Conservation (phyloP, 139 green algal species). For the Yamagishiella unicocca region DNA sequence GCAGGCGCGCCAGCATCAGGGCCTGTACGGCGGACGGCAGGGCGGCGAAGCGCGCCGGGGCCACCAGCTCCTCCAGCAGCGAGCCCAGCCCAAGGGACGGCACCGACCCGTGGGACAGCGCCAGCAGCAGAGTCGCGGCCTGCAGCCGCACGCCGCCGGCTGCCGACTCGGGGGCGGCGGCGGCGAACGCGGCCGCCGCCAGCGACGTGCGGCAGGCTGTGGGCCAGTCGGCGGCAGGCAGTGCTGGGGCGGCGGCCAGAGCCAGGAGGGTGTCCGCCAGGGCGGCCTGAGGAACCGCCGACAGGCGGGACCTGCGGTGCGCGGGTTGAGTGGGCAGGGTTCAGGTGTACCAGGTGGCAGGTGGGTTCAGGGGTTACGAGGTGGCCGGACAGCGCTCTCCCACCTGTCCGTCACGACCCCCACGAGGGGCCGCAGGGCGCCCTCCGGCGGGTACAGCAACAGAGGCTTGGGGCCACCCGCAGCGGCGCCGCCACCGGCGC, state of each 20-base stretch:
- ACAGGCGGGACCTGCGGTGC: background rate
- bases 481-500: background rate
- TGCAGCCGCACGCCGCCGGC: background rate
- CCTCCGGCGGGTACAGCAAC: conserved; percentile 11
- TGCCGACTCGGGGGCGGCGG: background rate
- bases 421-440: conserved; percentile 25
- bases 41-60: conserved; percentile 33
- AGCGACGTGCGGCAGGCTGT: conserved; percentile 8
- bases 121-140: conserved; percentile 36
- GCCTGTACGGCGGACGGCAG: background rate
- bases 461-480: conserved; percentile 5
- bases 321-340: too few relatives aligned
- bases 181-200: background rate
- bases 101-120: conserved; percentile 13
- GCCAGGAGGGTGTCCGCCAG: background rate
- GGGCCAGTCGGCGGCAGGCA: conserved; percentile 37
- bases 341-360: too few relatives aligned
- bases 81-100: conserved; percentile 3
- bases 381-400: background rate
- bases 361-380: too few relatives aligned
- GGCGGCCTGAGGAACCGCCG: background rate
- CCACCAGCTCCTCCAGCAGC: conserved; percentile 31
- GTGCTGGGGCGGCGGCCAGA: conserved; percentile 5
- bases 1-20: conserved; percentile 14
- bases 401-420: conserved; percentile 18